These are phyloP conservation scores for Gracilariopsis chorda DNA, from an alignment of 23 red algal species.

Conservation along the genomic window DNA sequence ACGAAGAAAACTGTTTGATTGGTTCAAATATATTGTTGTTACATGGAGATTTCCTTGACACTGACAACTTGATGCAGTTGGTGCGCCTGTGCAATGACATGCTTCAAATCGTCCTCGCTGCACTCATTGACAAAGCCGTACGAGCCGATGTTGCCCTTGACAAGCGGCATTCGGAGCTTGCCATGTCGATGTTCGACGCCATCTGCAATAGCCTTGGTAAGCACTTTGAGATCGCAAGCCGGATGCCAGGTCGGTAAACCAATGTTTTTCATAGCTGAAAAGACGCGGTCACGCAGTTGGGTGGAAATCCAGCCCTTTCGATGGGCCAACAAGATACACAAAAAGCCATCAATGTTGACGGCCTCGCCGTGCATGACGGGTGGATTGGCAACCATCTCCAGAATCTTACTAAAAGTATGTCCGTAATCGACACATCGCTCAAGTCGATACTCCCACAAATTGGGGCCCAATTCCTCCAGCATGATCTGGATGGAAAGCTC, in stretches of 20 bases:
- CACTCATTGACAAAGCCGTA: constrained; percentile 82
- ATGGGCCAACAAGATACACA: constrained; percentile 87
- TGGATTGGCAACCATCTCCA: constrained; percentile 79
- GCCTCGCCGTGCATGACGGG: constrained; percentile 94
- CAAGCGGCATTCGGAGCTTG: constrained; percentile 80
- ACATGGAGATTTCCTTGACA: constrained; percentile 6
- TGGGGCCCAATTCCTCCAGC: constrained; percentile 98
- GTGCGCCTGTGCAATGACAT: constrained; percentile 14
- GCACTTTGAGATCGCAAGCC: constrained; percentile 40
- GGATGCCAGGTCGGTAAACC: constrained; percentile 73
- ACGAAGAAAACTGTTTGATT: no score
- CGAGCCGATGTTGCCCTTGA: constrained; percentile 72
- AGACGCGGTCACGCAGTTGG: constrained; percentile 62
- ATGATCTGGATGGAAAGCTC: constrained; percentile 90
- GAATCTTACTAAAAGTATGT: constrained; percentile 98
- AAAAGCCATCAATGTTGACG: constrained; percentile 95
- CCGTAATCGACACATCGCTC: constrained; percentile 97
- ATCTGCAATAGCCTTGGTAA: constrained; percentile 76
- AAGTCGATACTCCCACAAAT: constrained; percentile 91
- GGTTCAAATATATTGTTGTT: no score
- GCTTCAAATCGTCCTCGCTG: constrained; percentile 52
- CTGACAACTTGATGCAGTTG: constrained; percentile 6
- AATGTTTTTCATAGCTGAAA: constrained; percentile 70
- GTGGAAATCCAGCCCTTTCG: constrained; percentile 75
- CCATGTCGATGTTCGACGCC: constrained; percentile 93